Base-by-base conservation (phyloP, 345 rosid genomes). In the Eucalyptus marginata region DNA sequence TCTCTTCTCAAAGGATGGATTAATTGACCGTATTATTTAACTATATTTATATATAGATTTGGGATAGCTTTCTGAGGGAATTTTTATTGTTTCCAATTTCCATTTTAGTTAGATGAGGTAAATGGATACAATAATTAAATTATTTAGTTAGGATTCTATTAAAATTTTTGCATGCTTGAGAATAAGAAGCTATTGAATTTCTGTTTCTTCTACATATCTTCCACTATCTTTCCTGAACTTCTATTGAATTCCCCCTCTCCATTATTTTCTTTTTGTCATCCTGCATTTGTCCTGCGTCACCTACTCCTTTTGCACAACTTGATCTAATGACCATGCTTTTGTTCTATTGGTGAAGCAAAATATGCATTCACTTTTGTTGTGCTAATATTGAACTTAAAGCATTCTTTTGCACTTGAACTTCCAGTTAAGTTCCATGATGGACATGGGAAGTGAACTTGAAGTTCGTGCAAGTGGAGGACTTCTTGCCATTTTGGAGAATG, bases 391-490 rank as follows among this genome's bases (percentile, higher is more conserved):
- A 86, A 10, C 62, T 86, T 36, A 54, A 31, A n/a, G 46, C 62
- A 52, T 27, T 86, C 87, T 76, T 40, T 50, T 52, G 46, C 89
- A 86, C 91, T 59, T 84, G 86, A 49, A 56, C 88, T 89, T 92
- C 88, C 93, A 98, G 99, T 93, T 97, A 88, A 96, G 96, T 93
- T 97, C 98, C 59, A 98, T 95, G 99, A 97, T 97, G 98, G 97
- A 98, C 90, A 93, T 95, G 92, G 96, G 95, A 91, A 98, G 98
- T 91, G 99, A 97, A 86, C 91, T 96, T 90, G 96, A 95, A 92
- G 97, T 98, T 91, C 98, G 99, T 85, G 98, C 96, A 86, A 94
- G 98, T 91, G 99, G 99, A 43, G 99, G 99, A 88, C 99, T 97
- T 90, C 96, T 98, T 88, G 99, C 99, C 84, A 93, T 97, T 91